A percentile compares a stretch with the other conserved stretches of the same genome.
Evolutionary conservation across 106 monocot species (phyloP).

Genomic region (Dendrobium catenatum): DNA sequence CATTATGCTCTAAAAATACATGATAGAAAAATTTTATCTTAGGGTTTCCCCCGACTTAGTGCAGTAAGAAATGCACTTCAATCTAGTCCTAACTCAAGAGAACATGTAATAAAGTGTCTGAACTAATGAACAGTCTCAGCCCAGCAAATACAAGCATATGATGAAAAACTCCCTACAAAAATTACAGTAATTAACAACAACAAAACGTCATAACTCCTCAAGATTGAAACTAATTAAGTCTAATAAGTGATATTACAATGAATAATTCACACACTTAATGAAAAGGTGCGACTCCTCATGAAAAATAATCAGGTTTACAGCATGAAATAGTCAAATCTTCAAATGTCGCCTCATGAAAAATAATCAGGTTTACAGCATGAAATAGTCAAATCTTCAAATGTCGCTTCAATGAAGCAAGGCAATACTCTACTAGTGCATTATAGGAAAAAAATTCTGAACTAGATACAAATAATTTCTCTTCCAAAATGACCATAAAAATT

Average conservation of each 20-base stretch:
- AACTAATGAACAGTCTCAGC: no score
- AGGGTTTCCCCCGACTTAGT: neutral
- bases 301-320: neutral
- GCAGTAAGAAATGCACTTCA: neutral
- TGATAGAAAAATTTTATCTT: neutral
- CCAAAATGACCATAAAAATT: neutral
- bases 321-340: neutral
- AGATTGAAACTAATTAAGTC: no score
- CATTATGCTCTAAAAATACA: neutral
- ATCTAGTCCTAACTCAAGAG: neutral
- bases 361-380: neutral
- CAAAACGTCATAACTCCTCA: no score
- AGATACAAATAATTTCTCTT: neutral
- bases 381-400: neutral
- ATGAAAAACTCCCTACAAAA: no score
- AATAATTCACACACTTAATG: neutral
- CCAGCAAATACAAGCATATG: no score
- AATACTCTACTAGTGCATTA: neutral
- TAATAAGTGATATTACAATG: neutral
- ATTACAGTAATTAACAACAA: no score
- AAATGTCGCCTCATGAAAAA: neutral
- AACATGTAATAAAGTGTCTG: neutral
- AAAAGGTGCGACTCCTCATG: neutral
- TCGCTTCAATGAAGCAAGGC: neutral
- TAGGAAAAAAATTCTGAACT: neutral